A percentile compares a stretch with the other conserved stretches of the same genome.
Evolutionary conservation across 2,329 filamentous ascomycete genomes (phyloP).

Genomic region (Sporothrix mexicana): DNA sequence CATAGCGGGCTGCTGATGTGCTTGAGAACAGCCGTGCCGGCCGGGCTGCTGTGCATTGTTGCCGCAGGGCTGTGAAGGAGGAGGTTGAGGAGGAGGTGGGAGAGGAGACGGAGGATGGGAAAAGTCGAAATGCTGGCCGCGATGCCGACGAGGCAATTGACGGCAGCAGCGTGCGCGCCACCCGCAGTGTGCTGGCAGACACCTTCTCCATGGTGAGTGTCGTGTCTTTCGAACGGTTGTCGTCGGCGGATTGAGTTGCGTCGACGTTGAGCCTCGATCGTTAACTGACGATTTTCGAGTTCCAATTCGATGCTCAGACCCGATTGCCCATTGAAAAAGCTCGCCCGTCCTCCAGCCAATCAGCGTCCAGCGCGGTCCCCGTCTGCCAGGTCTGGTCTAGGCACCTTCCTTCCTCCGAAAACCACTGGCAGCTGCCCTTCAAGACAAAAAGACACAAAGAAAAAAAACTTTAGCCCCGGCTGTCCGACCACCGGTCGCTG

Average conservation of each 20-base stretch:
- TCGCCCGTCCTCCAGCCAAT: conserved; percentile 23
- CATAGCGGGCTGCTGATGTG: conserved; percentile 14
- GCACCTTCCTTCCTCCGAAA: conserved; percentile 8
- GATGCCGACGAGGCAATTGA: conserved; percentile 39
- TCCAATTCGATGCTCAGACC: conserved; percentile 10
- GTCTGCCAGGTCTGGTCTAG: not conserved
- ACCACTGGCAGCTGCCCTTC: conserved; percentile 9
- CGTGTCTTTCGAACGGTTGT: not conserved
- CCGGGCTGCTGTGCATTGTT: conserved; percentile 13
- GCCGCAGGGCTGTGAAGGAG: conserved; percentile 21
- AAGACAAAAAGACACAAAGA: not conserved
- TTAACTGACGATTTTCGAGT: not conserved
- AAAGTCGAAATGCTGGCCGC: conserved; percentile 17
- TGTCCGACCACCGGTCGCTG: conserved; percentile 29
- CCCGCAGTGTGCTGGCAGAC: conserved; percentile 50
- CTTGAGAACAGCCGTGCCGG: conserved; percentile 32
- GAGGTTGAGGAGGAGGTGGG: conserved; percentile 12
- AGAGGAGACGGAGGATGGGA: conserved; percentile 1
- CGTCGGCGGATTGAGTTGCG: not conserved
- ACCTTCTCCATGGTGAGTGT: conserved; percentile 51
- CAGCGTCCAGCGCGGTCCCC: conserved; percentile 16
- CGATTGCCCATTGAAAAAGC: conserved; percentile 27
- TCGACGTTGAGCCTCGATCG: not conserved
- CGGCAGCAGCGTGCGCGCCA: conserved; percentile 50
- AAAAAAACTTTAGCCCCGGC: conserved; percentile 19